These are phyloP conservation scores for Penicillium polonicum DNA, from an alignment of 2,329 filamentous ascomycete genomes.

Conservation along the genomic window DNA sequence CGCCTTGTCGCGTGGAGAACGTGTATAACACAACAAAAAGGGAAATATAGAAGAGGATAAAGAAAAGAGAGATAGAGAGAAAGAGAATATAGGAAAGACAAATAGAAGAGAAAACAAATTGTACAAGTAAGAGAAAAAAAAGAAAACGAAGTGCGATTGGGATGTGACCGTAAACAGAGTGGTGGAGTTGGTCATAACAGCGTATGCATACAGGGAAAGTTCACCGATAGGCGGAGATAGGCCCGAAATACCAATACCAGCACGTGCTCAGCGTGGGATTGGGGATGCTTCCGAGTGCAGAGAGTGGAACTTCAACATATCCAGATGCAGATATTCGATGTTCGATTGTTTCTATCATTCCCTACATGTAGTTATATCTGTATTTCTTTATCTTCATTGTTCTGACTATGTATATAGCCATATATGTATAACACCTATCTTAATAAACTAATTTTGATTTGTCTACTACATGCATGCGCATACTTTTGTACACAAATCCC, in stretches of 20 bases:
- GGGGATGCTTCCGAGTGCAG: constrained; percentile 27
- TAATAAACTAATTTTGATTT: not conserved
- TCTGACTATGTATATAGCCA: not conserved
- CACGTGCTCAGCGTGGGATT: constrained; percentile 23
- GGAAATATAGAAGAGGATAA: not conserved
- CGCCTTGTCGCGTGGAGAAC: constrained; percentile 31
- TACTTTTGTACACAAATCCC: not conserved
- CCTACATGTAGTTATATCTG: not conserved
- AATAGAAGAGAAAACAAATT: constrained; percentile 6
- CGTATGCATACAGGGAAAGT: constrained; percentile 15
- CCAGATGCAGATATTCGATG: not conserved
- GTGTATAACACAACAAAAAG: constrained; percentile 14
- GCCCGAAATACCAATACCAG: constrained; percentile 21
- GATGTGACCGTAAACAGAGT: constrained; percentile 28
- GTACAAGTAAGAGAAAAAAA: constrained; percentile 15
- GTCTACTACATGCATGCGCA: not conserved
- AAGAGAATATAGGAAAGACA: constrained; percentile 16
- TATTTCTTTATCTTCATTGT: not conserved
- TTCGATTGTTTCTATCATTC: not conserved
- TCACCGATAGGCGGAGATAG: not conserved
- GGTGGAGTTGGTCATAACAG: constrained; percentile 18
- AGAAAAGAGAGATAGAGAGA: not conserved
- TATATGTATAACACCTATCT: not conserved
- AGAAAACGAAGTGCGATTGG: constrained; percentile 14
- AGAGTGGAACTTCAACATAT: constrained; percentile 1